Evolutionary conservation across 345 rosid species (phyloP), one percentile per base, ranked within the genome.

Genomic region (Trapa bicornis): DNA sequence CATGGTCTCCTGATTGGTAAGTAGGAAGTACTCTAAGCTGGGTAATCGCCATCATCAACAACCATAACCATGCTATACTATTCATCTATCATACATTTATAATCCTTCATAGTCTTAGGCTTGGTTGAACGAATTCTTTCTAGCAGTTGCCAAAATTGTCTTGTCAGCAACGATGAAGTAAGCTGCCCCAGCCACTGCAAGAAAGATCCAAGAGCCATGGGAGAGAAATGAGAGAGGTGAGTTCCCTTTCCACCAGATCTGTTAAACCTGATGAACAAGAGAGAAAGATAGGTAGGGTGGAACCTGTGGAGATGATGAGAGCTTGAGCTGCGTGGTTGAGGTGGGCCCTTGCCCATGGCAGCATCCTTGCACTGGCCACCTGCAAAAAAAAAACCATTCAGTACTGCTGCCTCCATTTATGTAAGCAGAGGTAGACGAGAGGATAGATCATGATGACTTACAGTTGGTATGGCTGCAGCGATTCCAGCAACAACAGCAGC

Each of bases 271-370:
- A n/a, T 50, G 56, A 50, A 50, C 22, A 50, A 10, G 22, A 50
- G 48, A 45, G 48, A 7, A 3, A 45, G 7, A 7, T 45, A 8
- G 43, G 2, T 2, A 45, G 48, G 1, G 8, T 11, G 48, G 48
- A 45, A 45, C 89, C 89, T 72, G 88, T 79, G 65, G 94, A 90
- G 66, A 93, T 70, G 53, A 93, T 83, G 67, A 93, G 98, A 72
- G 98, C 98, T 75, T 93, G 98, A 70, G 97, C 97, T 22, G 97
- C 84, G 80, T 75, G 89, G 75, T 90, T 93, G 60, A 93, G 92
- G 76, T 90, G 81, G 58, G 84, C 87, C 68, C 84, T 90, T 2
- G 97, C 98, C 98, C 97, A 87, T 0, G 97, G 97, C 72, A 84
- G 71, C 84, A 83, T 81, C 73, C 87, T 81, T 33, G 66, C 94